Conservation (phyloP, 306 rosid species). For the Quercus parvula region DNA sequence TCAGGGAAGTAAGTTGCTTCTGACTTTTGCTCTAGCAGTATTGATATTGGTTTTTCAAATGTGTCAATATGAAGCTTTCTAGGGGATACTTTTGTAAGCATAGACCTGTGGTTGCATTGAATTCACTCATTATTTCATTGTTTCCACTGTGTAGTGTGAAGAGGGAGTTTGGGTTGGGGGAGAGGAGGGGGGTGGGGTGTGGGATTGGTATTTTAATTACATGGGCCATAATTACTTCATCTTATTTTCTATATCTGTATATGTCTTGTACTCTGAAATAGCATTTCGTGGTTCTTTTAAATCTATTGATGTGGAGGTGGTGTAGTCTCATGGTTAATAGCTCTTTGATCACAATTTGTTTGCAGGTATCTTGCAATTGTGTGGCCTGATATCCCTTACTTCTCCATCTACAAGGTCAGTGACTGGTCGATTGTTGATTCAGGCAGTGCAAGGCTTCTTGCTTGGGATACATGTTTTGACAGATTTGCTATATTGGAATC, state of each 20-base stretch:
- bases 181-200: not conserved
- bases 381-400: slow-evolving; percentile 99
- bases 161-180: not conserved
- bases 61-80: not conserved
- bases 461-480: slow-evolving; percentile 98
- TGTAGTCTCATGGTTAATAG: not conserved
- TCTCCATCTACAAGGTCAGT: slow-evolving; percentile 89
- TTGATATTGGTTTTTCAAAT: not conserved
- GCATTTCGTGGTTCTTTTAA: slow-evolving; percentile 7
- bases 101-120: not conserved
- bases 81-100: not conserved
- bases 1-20: slow-evolving; percentile 91
- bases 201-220: not conserved
- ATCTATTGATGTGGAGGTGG: slow-evolving; percentile 11
- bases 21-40: slow-evolving; percentile 16
- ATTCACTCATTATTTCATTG: not conserved
- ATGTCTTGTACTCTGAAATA: not conserved
- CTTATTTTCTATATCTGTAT: not conserved
- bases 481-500: slow-evolving; percentile 96
- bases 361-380: slow-evolving; percentile 90
- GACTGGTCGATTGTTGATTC: slow-evolving; percentile 99
- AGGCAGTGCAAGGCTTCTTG: slow-evolving; percentile 98
- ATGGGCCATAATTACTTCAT: not conserved
- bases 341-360: slow-evolving; percentile 34
- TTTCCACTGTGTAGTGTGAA: not conserved